Conservation (phyloP, 164 flowering plant genomes). For the Piper longum region DNA sequence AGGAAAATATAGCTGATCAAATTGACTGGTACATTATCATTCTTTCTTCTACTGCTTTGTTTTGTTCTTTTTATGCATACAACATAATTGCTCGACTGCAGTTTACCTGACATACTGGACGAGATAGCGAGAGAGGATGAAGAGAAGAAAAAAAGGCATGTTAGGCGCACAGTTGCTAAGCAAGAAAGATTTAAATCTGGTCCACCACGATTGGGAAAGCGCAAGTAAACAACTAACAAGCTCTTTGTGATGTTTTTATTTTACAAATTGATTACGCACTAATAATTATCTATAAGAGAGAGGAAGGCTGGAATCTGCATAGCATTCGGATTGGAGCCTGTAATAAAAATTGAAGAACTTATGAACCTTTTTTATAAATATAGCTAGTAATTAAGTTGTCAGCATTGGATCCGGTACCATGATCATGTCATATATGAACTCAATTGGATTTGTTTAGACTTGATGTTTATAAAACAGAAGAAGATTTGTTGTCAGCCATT, state of each 20-base stretch:
- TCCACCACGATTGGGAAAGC: slow-evolving; percentile 93
- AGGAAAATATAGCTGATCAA: slow-evolving; percentile 40
- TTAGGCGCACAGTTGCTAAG: slow-evolving; percentile 52
- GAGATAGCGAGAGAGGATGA: slow-evolving; percentile 84
- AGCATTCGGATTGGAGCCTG: too few species aligned
- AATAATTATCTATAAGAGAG: neutral
- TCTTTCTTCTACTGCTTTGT: neutral
- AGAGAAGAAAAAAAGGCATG: slow-evolving; percentile 58
- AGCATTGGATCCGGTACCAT: too few species aligned
- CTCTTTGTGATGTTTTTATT: neutral
- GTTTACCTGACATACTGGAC: slow-evolving; percentile 68
- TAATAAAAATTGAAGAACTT: too few species aligned
- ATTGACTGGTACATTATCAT: slow-evolving; percentile 49
- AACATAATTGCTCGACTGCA: slow-evolving; percentile 9
- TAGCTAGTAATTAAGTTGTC: too few species aligned
- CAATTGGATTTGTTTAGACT: neutral
- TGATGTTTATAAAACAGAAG: neutral
- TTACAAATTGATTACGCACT: neutral
- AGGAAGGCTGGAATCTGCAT: neutral
- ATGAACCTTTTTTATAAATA: too few species aligned
- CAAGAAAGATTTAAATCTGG: slow-evolving; percentile 59
- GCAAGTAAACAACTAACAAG: slow-evolving; percentile 33
- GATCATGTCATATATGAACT: neutral
- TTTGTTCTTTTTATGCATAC: neutral
- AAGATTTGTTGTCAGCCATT: neutral